Conservation (phyloP, 345 rosid species). For the Gossypioides kirkii region DNA sequence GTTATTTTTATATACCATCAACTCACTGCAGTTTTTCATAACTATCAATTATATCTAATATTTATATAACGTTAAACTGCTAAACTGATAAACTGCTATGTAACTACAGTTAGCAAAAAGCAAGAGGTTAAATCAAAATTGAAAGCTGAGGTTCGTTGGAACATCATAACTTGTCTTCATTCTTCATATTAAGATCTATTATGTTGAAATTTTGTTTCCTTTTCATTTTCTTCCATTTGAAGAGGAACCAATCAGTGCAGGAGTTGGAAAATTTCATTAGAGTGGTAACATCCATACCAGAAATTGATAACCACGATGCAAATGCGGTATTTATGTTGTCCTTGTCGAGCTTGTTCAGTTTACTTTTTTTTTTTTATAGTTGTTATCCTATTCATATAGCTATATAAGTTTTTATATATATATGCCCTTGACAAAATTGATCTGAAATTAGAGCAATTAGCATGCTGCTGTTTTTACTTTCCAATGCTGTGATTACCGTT, state of each 20-base stretch:
- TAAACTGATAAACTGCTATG: not conserved
- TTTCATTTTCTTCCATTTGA: slow-evolving; percentile 21
- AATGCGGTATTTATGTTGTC: slow-evolving; percentile 40
- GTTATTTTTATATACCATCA: too few relatives aligned
- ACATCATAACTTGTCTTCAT: not conserved
- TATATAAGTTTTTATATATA: too few relatives aligned
- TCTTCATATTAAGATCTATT: not conserved
- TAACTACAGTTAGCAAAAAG: slow-evolving; percentile 66
- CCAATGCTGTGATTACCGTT: too few relatives aligned
- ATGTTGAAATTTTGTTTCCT: slow-evolving; percentile 4
- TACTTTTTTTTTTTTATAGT: not conserved
- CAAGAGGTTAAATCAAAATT: slow-evolving; percentile 54
- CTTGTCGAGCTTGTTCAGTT: not conserved
- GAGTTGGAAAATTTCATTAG: slow-evolving; percentile 50
- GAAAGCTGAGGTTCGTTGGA: slow-evolving; percentile 70
- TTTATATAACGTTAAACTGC: not conserved
- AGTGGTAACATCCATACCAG: slow-evolving; percentile 74
- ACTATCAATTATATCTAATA: too few relatives aligned
- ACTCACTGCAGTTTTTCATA: too few relatives aligned
- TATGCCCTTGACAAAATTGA: too few relatives aligned
- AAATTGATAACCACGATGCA: slow-evolving; percentile 82
- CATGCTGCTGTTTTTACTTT: too few relatives aligned
- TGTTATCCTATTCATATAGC: too few relatives aligned
- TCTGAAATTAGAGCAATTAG: too few relatives aligned
- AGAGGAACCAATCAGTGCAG: slow-evolving; percentile 66